Base-by-base conservation (phyloP, 2,329 filamentous ascomycete species). In the Xylaria sp. region DNA sequence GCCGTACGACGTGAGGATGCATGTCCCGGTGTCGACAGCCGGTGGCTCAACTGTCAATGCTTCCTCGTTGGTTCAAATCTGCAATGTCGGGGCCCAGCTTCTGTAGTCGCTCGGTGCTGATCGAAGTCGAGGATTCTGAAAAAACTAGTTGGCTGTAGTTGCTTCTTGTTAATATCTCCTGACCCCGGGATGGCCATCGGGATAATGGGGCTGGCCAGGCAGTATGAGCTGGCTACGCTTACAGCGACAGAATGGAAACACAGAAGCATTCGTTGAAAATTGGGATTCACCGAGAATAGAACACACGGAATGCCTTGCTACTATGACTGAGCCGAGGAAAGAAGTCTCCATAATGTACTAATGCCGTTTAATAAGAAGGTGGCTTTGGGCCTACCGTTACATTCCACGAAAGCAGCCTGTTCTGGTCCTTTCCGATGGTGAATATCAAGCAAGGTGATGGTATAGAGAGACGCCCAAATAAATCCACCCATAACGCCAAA, bases 361-460 rank as follows among this genome's bases (percentile, higher is more conserved):
- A 43, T 60, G 43, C 40, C 54, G 35, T 60, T 44, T 51, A 51
- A 58, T 57, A 13, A 51, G 41, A 38, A 51, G 23, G 23, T 19
- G 19, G 38, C 53, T 37, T 47, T 40, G 15, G 41, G 29, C 31
- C 19, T 37, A 44, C 40, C 25, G 25, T 47, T 37, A 25, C 33
- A 62, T 47, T 35, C 48, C 38, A 27, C 38, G 23, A 58, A 41
- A 51, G 29, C 47, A n/a, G 25, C 61, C 41, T 17, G 15, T 29
- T 37, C 60, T 29, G 33, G 37, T 29, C 40, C 53, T 60, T 60
- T 54, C 49, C 55, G 35, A 53, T 35, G 49, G 54, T 31, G 53
- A 43, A 63, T 65, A 60, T 60, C 61, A 55, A 58, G 27, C n/a
- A n/a, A n/a, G n/a, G n/a, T 64, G 55, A 40, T 62, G 58, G 47